Evolutionary conservation across 257 asterid species (phyloP).

Genomic region (Coffea eugenioides): DNA sequence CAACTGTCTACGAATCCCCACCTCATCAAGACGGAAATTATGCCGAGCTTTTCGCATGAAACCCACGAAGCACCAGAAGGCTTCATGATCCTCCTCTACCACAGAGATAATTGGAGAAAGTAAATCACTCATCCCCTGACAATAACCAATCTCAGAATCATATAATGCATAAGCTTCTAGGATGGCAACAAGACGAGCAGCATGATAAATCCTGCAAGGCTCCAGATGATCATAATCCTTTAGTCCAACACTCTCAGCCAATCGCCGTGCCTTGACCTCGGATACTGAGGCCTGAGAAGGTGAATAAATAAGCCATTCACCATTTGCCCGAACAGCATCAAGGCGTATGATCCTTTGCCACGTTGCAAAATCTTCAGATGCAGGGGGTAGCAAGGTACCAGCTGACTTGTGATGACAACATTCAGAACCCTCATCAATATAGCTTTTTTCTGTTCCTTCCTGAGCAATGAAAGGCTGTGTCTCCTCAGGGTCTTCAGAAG

Average conservation of each 20-base stretch:
- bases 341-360: conserved; percentile 89
- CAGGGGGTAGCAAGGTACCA: conserved; percentile 27
- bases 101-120: conserved; percentile 82
- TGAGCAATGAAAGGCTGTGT: conserved; percentile 48
- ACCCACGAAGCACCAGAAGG: conserved; percentile 96
- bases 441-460: conserved; percentile 35
- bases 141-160: conserved; percentile 90
- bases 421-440: conserved; percentile 31
- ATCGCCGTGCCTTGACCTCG: conserved; percentile 53
- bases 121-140: conserved; percentile 97
- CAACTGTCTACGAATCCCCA: conserved; percentile 79
- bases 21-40: conserved; percentile 85
- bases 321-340: conserved; percentile 84
- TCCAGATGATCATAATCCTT: conserved; percentile 79
- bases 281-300: conserved; percentile 55
- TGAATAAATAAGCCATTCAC: conserved; percentile 63
- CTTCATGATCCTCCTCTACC: conserved; percentile 80
- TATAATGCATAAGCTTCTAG: conserved; percentile 85
- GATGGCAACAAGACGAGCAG: conserved; percentile 78
- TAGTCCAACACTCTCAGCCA: conserved; percentile 71
- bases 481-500: conserved; percentile 63
- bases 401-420: conserved; percentile 32
- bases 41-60: conserved; percentile 96
- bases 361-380: conserved; percentile 62
- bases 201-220: conserved; percentile 68